These are phyloP conservation scores for Penicillium argentinense DNA, from an alignment of 495 filamentous ascomycete genomes.

Conservation along the genomic window DNA sequence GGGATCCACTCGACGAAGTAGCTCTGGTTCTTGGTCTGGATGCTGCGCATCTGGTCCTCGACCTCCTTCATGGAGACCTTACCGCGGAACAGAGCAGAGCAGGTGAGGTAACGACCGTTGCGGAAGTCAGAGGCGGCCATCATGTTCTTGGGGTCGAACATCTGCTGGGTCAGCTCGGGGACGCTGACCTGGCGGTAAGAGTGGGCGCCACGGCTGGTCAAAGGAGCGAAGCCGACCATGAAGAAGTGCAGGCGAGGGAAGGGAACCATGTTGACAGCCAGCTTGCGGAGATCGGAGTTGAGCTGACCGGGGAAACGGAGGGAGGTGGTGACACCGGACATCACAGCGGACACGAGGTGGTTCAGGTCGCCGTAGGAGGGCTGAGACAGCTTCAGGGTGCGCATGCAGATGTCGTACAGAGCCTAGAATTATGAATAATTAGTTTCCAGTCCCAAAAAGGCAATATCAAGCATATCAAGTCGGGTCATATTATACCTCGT, in stretches of 20 bases:
- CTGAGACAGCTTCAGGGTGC: conserved; percentile 96
- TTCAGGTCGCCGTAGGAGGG: conserved; percentile 99
- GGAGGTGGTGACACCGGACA: conserved; percentile 98
- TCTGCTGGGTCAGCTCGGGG: conserved; percentile 99
- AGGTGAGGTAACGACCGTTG: conserved; percentile 98
- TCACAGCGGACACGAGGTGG: conserved; percentile 99
- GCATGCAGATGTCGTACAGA: conserved; percentile 99
- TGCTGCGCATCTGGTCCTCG: conserved; percentile 99
- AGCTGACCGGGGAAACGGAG: conserved; percentile 99
- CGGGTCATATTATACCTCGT: conserved; percentile 64
- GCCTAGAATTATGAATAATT: conserved; percentile 53
- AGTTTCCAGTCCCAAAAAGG: conserved; percentile 8
- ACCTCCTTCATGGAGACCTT: conserved; percentile 99
- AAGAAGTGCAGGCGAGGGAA: conserved; percentile 99
- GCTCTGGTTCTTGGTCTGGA: conserved; percentile 99
- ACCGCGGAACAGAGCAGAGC: conserved; percentile 99
- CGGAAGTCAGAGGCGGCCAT: conserved; percentile 99
- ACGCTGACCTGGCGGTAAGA: conserved; percentile 97
- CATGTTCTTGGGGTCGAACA: conserved; percentile 99
- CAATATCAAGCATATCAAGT: neutral
- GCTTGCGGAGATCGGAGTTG: conserved; percentile 99
- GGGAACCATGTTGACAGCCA: conserved; percentile 99
- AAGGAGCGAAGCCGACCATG: conserved; percentile 99
- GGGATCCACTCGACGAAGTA: conserved; percentile 99
- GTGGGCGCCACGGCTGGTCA: conserved; percentile 92